These are phyloP conservation scores for Cyclotella sp. DNA, from an alignment of 108 stramenopile species.

Conservation along the genomic window DNA sequence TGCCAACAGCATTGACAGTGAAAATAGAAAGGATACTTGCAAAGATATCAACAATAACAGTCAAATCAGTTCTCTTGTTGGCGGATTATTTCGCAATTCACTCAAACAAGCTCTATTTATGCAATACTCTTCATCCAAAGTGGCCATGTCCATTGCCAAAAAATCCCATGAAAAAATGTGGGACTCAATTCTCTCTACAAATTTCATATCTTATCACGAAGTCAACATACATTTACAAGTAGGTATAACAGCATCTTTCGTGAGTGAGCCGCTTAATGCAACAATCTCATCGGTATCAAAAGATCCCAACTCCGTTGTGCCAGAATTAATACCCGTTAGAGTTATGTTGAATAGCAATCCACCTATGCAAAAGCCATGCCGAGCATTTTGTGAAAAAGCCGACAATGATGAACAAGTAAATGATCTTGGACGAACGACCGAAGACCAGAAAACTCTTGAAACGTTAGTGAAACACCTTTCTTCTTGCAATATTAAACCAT, in stretches of 20 bases:
- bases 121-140: constrained; percentile 64
- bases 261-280: constrained; percentile 19
- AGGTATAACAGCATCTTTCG: constrained; percentile 5
- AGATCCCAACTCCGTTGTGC: constrained; percentile 14
- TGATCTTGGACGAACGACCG: constrained; percentile 4
- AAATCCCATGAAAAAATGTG: constrained; percentile 71
- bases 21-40: too few relatives aligned
- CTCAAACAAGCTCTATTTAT: constrained; percentile 84
- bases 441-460: constrained; percentile 14
- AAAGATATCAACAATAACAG: not conserved
- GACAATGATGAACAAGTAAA: not conserved
- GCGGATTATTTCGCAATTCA: constrained; percentile 73
- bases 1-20: too few relatives aligned
- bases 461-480: constrained; percentile 11
- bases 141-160: constrained; percentile 77
- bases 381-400: constrained; percentile 5
- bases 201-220: constrained; percentile 57
- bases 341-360: constrained; percentile 62
- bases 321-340: constrained; percentile 69
- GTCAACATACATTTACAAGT: constrained; percentile 53
- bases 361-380: constrained; percentile 64
- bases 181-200: constrained; percentile 60
- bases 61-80: constrained; percentile 43
- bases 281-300: constrained; percentile 2
- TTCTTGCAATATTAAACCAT: constrained; percentile 26